Evolutionary conservation across 2,329 filamentous ascomycete species (phyloP).

Genomic region (Polytolypa hystricis): DNA sequence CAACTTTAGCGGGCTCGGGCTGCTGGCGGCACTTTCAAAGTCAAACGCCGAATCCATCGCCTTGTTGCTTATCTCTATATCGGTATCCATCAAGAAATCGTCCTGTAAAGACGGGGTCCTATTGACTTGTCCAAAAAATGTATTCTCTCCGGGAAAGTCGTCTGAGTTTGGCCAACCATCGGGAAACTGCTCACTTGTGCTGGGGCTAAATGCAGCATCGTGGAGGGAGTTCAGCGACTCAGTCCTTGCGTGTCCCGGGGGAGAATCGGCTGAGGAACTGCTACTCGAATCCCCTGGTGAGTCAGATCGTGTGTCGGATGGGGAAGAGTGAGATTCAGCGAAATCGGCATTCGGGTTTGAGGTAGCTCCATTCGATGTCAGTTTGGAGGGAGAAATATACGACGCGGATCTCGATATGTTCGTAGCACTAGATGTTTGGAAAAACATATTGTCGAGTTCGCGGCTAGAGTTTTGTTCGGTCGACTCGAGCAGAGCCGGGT

Average conservation of each 20-base stretch:
- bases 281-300: slow-evolving; percentile 34
- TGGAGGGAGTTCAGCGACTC: slow-evolving; percentile 30
- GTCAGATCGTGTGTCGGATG: slow-evolving; percentile 33
- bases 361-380: slow-evolving; percentile 19
- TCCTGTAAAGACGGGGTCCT: slow-evolving; percentile 24
- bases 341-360: slow-evolving; percentile 16
- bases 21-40: slow-evolving; percentile 38
- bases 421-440: slow-evolving; percentile 22
- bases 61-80: slow-evolving; percentile 35
- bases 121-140: slow-evolving; percentile 30
- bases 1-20: slow-evolving; percentile 31
- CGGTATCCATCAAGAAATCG: slow-evolving; percentile 22
- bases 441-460: slow-evolving; percentile 34
- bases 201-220: slow-evolving; percentile 23
- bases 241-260: slow-evolving; percentile 30
- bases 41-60: slow-evolving; percentile 40
- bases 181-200: slow-evolving; percentile 19
- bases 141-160: slow-evolving; percentile 26
- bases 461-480: slow-evolving; percentile 26
- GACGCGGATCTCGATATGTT: slow-evolving; percentile 19
- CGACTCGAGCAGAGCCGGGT: slow-evolving; percentile 27
- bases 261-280: slow-evolving; percentile 34
- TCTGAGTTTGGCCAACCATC: slow-evolving; percentile 30
- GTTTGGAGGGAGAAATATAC: slow-evolving; percentile 20
- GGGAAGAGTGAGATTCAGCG: slow-evolving; percentile 19